Percentiles rank a stretch among this genome's conserved stretches.
Evolutionary conservation across 306 rosid species (phyloP).

Genomic region (Dryas drummondii): DNA sequence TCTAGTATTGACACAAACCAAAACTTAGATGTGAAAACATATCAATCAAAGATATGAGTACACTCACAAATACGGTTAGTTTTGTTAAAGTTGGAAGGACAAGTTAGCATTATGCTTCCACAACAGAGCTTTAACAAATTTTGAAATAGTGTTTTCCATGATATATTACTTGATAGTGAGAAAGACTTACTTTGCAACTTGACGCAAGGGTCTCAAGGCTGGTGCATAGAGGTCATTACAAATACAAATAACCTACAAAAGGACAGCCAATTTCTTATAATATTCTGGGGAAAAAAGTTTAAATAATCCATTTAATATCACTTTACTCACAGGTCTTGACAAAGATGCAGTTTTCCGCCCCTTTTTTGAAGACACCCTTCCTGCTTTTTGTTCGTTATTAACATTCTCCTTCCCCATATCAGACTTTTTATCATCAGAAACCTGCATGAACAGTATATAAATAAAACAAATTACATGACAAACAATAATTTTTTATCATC

Average conservation of each 20-base stretch:
- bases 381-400: conserved; percentile 49
- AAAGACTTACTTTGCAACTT: conserved; percentile 80
- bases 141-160: neutral
- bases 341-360: conserved; percentile 56
- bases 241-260: conserved; percentile 85
- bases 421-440: conserved; percentile 68
- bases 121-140: neutral
- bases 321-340: conserved; percentile 82
- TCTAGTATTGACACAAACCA: neutral
- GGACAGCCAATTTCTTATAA: conserved; percentile 27
- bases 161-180: conserved; percentile 23
- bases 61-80: neutral
- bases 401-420: conserved; percentile 51
- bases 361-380: conserved; percentile 57
- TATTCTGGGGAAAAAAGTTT: conserved; percentile 13
- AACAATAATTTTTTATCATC: neutral
- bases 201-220: conserved; percentile 87
- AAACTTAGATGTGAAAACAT: neutral
- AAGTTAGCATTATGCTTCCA: neutral
- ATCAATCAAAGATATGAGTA: neutral
- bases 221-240: conserved; percentile 96
- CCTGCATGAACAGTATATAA: conserved; percentile 40
- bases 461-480: conserved; percentile 5
- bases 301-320: conserved; percentile 25
- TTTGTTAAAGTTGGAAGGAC: neutral